These are phyloP conservation scores for Carex cristatella DNA, from an alignment of 176 grass and related monocot genomes.

Conservation along the genomic window DNA sequence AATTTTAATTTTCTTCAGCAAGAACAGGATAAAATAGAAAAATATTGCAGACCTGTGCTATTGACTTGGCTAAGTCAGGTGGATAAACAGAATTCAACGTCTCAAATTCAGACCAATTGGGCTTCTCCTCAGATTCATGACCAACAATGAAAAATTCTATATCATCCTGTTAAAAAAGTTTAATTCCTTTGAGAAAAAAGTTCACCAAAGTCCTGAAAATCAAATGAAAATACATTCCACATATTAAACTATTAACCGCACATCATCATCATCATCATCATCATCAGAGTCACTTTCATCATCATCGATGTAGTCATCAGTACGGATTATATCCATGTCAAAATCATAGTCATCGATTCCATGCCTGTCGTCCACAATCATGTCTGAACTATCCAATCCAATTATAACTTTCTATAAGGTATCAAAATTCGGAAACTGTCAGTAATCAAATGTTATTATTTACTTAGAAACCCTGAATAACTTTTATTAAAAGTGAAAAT, in stretches of 20 bases:
- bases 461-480: not conserved
- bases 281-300: constrained; percentile 55
- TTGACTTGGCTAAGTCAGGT: constrained; percentile 70
- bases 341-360: constrained; percentile 31
- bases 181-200: constrained; percentile 10
- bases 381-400: constrained; percentile 70
- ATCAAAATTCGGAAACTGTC: not conserved
- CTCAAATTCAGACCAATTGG: constrained; percentile 69
- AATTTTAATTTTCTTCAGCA: not conserved
- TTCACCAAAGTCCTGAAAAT: not conserved
- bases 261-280: constrained; percentile 46
- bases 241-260: constrained; percentile 31
- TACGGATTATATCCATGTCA: constrained; percentile 33
- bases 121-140: constrained; percentile 31
- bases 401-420: constrained; percentile 73
- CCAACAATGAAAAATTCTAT: constrained; percentile 46
- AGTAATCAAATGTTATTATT: not conserved
- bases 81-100: constrained; percentile 76
- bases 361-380: constrained; percentile 50
- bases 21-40: not conserved
- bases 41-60: constrained; percentile 45
- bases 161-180: constrained; percentile 31
- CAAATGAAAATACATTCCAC: not conserved
- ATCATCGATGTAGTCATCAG: not conserved
- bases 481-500: constrained; percentile 16